Percentiles rank a stretch among this genome's conserved stretches.
phyloP scores from a whole-genome alignment of 2,329 filamentous ascomycete genomes.

The Lasiodiplodia sp. region DNA sequence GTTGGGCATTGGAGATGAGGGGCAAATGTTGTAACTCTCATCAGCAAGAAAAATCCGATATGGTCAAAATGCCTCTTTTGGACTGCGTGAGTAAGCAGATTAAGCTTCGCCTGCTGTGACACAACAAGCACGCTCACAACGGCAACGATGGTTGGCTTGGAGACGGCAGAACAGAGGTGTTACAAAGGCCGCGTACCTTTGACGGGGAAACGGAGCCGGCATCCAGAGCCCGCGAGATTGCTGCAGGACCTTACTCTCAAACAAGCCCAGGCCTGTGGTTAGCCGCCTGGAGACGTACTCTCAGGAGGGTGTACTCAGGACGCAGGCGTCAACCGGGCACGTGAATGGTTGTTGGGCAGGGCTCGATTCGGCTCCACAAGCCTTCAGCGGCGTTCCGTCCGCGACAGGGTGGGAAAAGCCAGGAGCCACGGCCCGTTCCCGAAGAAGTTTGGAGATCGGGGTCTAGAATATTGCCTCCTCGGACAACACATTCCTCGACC shows the following conservation, averaged over 20 bases:
- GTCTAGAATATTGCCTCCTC: constrained; percentile 7
- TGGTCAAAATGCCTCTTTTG: constrained; percentile 5
- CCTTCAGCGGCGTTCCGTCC: constrained; percentile 15
- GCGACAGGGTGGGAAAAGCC: constrained; percentile 5
- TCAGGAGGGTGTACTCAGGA: not conserved
- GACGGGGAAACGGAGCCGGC: not conserved
- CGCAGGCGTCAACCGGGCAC: not conserved
- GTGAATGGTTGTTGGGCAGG: not conserved
- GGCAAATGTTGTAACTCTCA: constrained; percentile 11
- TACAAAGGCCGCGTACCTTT: not conserved
- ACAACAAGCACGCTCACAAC: constrained; percentile 2
- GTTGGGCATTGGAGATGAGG: constrained; percentile 30
- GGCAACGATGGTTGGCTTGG: constrained; percentile 9
- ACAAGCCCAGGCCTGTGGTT: not conserved
- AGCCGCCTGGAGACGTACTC: too few species aligned
- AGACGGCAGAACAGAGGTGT: not conserved
- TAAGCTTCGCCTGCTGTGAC: not conserved
- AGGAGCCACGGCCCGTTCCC: constrained; percentile 21
- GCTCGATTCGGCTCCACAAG: not conserved
- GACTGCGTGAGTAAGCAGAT: constrained; percentile 1
- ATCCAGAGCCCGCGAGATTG: not conserved
- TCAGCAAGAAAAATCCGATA: constrained; percentile 17
- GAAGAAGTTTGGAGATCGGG: constrained; percentile 4
- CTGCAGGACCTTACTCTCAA: not conserved
- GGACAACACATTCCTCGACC: not conserved